Evolutionary conservation across 2,329 filamentous ascomycete species (phyloP).

Genomic region (Sporothrix curviconia): DNA sequence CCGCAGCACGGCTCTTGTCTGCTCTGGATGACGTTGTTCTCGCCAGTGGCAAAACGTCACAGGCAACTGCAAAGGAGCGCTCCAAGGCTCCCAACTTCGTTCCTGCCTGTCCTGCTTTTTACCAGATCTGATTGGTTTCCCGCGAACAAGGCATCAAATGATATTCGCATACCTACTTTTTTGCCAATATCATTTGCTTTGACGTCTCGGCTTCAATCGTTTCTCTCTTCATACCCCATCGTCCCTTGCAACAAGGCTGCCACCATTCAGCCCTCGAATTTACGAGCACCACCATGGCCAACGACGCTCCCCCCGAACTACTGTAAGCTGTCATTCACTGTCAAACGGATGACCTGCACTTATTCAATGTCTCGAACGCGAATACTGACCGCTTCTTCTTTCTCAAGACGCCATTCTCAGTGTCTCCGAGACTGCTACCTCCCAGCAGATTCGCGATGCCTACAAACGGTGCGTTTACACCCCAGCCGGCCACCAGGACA

Average conservation of each 20-base stretch:
- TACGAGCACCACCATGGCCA: slow-evolving; percentile 29
- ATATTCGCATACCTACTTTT: background rate
- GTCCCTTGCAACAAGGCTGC: background rate
- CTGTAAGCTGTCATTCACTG: slow-evolving; percentile 41
- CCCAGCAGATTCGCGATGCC: slow-evolving; percentile 81
- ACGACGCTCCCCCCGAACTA: slow-evolving; percentile 49
- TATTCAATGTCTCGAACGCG: slow-evolving; percentile 1
- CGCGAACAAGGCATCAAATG: no score
- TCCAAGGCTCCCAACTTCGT: background rate
- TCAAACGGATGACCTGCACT: no score
- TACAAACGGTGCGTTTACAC: slow-evolving; percentile 77
- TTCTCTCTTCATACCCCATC: background rate
- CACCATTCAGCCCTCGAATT: background rate
- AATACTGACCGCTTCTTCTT: slow-evolving; percentile 11
- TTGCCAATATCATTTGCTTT: background rate
- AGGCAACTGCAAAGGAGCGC: background rate
- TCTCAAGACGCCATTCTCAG: slow-evolving; percentile 64
- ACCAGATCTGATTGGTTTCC: background rate
- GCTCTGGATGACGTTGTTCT: slow-evolving; percentile 3
- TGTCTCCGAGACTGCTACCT: slow-evolving; percentile 64
- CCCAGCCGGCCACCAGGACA: background rate
- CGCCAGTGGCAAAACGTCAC: slow-evolving; percentile 7
- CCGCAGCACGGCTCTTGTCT: background rate
- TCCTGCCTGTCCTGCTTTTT: background rate
- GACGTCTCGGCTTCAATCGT: background rate